Conservation (phyloP, 352 stramenopile species). For the Globisporangium lucens region DNA sequence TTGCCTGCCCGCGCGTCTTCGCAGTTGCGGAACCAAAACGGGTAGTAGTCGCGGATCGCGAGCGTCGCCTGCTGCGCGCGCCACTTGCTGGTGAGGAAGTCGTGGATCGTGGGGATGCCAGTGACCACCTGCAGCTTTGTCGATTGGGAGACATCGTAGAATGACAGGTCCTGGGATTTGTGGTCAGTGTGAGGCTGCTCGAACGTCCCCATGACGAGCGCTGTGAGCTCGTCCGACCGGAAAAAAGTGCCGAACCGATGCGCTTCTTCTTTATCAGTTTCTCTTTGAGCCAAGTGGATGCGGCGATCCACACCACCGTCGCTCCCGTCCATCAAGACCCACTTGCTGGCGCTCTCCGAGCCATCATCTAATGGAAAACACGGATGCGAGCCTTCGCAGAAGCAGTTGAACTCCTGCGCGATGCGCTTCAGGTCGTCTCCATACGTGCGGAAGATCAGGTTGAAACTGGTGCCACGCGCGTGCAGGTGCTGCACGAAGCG, state of each 20-base stretch:
- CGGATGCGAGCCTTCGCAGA: constrained; percentile 65
- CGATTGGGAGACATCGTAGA: constrained; percentile 29
- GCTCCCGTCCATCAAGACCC: constrained; percentile 49
- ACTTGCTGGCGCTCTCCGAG: background rate
- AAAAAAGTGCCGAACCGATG: constrained; percentile 67
- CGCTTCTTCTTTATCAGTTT: too few species aligned
- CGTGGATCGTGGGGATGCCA: constrained; percentile 46
- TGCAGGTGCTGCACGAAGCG: constrained; percentile 51
- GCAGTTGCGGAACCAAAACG: constrained; percentile 58
- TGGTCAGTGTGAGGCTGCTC: constrained; percentile 40
- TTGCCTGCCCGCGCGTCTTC: constrained; percentile 57
- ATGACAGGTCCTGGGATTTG: constrained; percentile 16
- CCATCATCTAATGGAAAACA: constrained; percentile 27
- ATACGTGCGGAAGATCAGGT: constrained; percentile 77
- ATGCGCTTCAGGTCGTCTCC: constrained; percentile 67
- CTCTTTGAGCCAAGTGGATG: constrained; percentile 31
- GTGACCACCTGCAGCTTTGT: constrained; percentile 28
- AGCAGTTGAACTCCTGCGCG: constrained; percentile 74
- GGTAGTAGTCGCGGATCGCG: constrained; percentile 75
- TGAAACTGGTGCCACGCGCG: constrained; percentile 41
- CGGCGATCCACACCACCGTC: constrained; percentile 45
- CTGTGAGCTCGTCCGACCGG: constrained; percentile 41
- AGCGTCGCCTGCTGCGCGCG: constrained; percentile 49
- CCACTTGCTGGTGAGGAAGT: constrained; percentile 50
- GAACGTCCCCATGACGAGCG: constrained; percentile 72